Base-by-base conservation (phyloP, 371 early-diverging fungal genomes). In the Rhizopus microsporus region DNA sequence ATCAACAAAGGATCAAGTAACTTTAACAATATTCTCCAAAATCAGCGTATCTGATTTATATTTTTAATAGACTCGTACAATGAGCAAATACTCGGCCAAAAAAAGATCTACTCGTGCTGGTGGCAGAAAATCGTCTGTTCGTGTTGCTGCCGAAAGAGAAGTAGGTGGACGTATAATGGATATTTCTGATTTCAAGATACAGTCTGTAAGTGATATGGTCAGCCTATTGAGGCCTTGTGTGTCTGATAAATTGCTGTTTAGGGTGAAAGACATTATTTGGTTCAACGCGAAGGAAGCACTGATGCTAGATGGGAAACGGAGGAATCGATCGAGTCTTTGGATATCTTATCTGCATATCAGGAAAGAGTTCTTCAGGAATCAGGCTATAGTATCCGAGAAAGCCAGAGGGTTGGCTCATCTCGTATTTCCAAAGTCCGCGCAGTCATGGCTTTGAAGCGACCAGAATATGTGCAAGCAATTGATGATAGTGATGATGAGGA, bases 361-460 rank as follows among this genome's bases (percentile, higher is more conserved):
- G 44, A 47, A 34, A 52, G 49, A n/a, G 57, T 67, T 16, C 31
- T 15, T 5, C 15, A n/a, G 5, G 59, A 67, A 38, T 53, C 67
- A 17, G 67, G 62, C 1, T 67, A 67, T 40, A 37, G 46, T 4
- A 53, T 66, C 17, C 17, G 15, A 38, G 40, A 30, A n/a, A 10
- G 29, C 23, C 50, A 38, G 0, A 12, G 42, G 15, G 29, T 48
- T 23, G 64, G 68, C 6, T 43, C 56, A 5, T 49, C 57, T 8
- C 63, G 72, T 29, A 15, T 49, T 13, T 72, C 71, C 5, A 74
- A 74, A 57, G 63, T 60, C 3, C 68, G 75, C 42, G 74, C 71
- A 17, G 50, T 72, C 6, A 42, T 73, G 30, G 64, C 67, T n/a
- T 38, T 72, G 32, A 62, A 66, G 23, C 34, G 30, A 31, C 42